A percentile compares a stretch with the other conserved stretches of the same genome.
Evolutionary conservation across 2,329 filamentous ascomycete species (phyloP).

Genomic region (Trichophyton benhamiae): DNA sequence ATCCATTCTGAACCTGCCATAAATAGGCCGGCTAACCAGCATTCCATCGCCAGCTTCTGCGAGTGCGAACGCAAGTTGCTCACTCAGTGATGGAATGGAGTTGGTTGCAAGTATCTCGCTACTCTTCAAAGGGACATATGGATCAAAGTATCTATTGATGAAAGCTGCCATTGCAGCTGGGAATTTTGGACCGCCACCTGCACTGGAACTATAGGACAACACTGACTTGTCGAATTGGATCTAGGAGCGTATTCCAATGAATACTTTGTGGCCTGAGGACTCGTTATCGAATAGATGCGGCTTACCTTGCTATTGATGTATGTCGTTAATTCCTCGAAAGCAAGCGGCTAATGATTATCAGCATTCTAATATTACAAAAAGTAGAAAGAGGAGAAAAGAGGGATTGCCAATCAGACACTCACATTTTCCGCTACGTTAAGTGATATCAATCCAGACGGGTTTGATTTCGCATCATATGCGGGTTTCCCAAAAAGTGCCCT

Average conservation of each 20-base stretch:
- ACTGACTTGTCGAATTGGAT: conserved; percentile 23
- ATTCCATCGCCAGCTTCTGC: conserved; percentile 37
- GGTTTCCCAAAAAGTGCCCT: conserved; percentile 16
- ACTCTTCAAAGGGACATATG: conserved; percentile 23
- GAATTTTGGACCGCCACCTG: conserved; percentile 28
- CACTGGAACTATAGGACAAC: conserved; percentile 32
- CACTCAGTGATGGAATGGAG: conserved; percentile 32
- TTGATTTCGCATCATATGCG: conserved; percentile 19
- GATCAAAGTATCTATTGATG: conserved; percentile 32
- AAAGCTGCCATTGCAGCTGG: conserved; percentile 30
- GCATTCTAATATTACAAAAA: not conserved
- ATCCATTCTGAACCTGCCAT: conserved; percentile 39
- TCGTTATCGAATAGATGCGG: not conserved
- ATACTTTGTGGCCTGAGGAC: not conserved
- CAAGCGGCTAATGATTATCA: conserved; percentile 20
- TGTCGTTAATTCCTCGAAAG: conserved; percentile 27
- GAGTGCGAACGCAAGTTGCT: conserved; percentile 33
- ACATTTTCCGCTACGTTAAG: conserved; percentile 29
- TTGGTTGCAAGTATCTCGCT: conserved; percentile 31
- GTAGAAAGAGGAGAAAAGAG: no score
- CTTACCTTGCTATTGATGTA: conserved; percentile 29
- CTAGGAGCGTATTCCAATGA: conserved; percentile 9
- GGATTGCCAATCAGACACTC: conserved; percentile 5
- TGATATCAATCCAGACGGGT: conserved; percentile 24
- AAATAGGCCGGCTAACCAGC: conserved; percentile 36